Evolutionary conservation across 2,329 filamentous ascomycete species (phyloP).

Genomic region (Bimuria novae-zelandiae): DNA sequence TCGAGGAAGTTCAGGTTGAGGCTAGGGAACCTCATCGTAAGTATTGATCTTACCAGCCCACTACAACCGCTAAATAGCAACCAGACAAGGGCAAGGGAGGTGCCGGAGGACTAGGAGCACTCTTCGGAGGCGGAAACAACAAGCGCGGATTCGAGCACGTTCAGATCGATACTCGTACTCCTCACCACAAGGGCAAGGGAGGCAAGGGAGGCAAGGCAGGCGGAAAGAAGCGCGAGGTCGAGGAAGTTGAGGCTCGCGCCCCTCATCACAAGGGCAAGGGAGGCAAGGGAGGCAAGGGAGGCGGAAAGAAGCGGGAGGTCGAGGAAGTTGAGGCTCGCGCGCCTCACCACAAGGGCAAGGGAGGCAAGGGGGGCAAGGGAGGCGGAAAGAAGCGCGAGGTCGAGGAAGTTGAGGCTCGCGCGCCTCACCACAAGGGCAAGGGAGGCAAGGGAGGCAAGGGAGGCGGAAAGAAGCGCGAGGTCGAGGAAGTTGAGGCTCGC

Average conservation of each 20-base stretch:
- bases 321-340: slow-evolving; percentile 1
- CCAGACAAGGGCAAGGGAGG: slow-evolving; percentile 1
- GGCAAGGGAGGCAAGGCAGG: background rate
- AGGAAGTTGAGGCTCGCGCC: background rate
- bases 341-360: background rate
- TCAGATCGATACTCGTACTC: slow-evolving; percentile 4
- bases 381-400: background rate
- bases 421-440: slow-evolving; percentile 4
- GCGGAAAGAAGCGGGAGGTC: background rate
- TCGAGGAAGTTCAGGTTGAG: slow-evolving; percentile 9
- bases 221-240: background rate
- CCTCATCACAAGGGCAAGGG: slow-evolving; percentile 1
- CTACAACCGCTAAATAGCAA: background rate
- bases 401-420: background rate
- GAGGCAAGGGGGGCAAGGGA: background rate
- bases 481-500: background rate
- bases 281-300: background rate
- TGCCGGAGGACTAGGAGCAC: too few species aligned
- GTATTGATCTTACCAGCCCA: background rate
- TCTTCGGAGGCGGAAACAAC: background rate
- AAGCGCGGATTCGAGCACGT: background rate
- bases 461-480: background rate
- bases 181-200: slow-evolving; percentile 4
- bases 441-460: background rate
- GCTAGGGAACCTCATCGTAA: slow-evolving; percentile 9